Evolutionary conservation across 768 basidiomycete species (phyloP), one percentile per base, ranked within the genome.

Genomic region (Phaffia australis): DNA sequence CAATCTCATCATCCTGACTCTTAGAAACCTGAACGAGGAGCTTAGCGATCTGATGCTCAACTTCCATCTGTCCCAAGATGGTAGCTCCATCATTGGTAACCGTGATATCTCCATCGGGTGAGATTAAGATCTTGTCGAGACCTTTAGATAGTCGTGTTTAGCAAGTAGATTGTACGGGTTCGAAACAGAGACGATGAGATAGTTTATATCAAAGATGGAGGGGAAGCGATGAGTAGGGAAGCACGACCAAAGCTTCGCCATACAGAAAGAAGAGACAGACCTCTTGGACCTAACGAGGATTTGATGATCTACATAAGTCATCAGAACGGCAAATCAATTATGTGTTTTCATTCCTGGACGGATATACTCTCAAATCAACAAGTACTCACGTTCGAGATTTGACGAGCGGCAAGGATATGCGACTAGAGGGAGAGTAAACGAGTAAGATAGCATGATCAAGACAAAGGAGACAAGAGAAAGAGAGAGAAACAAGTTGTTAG

Each of bases 11-110:
- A 76, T 99, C 95, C 79, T 99, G 95, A 75, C 88, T 91, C 80
- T 93, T 94, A 21, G 90, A 93, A 51, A 98, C 81, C 74, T 97
- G 88, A 1, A 99, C 95, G 46, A 99, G 83, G 55, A 99, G 83
- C 78, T 95, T 99, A 68, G 95, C 95, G 74, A 99, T 94, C 79
- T 94, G 94, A 75, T 99, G 94, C 74, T 98, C 94, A 60, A 98
- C 93, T 77, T 95, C 90, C 92, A 99, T 97, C 80, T 97, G 94
- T 27, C 91, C 84, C 65, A 99, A 81, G 72, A 99, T 99, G 27
- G 95, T 99, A 7, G 95, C 95, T 59, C 95, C 95, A 78, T 99
- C 95, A 78, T 99, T 99, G 18, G 95, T 98, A 48, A 98, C 94
- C 42, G 93, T 98, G 73, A 99, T 98, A 73, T 99, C 95, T 58